Conservation (phyloP, 2,329 filamentous ascomycete species). For the Exophiala spinifera region DNA sequence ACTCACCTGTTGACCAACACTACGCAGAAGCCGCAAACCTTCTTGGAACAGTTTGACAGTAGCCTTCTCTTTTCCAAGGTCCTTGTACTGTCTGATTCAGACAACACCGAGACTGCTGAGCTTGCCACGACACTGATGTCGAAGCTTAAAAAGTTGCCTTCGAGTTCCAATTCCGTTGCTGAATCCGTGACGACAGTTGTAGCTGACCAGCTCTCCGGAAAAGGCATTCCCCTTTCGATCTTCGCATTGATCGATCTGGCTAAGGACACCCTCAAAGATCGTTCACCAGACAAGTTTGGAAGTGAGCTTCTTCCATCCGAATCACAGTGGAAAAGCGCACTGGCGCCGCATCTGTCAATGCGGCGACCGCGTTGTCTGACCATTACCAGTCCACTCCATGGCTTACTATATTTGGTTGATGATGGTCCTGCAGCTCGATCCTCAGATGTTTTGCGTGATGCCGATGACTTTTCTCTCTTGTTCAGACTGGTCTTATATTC, state of each 20-base stretch:
- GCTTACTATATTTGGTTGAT: conserved; percentile 63
- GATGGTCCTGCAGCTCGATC: conserved; percentile 31
- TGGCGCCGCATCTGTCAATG: conserved; percentile 50
- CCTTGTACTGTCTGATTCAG: conserved; percentile 25
- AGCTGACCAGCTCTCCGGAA: conserved; percentile 25
- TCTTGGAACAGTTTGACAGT: conserved; percentile 2
- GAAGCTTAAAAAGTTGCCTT: conserved; percentile 13
- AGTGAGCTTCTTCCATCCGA: conserved; percentile 54
- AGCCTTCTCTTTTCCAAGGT: conserved; percentile 15
- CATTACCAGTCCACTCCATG: conserved; percentile 69
- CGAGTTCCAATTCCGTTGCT: conserved; percentile 4
- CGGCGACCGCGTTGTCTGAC: conserved; percentile 63
- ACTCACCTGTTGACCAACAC: conserved; percentile 1
- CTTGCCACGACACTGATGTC: conserved; percentile 15
- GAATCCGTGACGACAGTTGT: conserved; percentile 21
- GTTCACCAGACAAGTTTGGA: conserved; percentile 1
- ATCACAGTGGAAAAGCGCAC: conserved; percentile 62
- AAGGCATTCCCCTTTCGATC: conserved; percentile 22
- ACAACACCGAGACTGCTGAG: conserved; percentile 10
- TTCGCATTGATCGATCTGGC: conserved; percentile 50
- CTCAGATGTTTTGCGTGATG: conserved; percentile 50
- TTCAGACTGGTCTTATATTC: conserved; percentile 74
- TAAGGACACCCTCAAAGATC: conserved; percentile 45
- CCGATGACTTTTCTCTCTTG: conserved; percentile 67
- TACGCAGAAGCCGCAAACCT: background rate